phyloP scores from a whole-genome alignment of 2,329 filamentous ascomycete species.

The Alternaria sp. region DNA sequence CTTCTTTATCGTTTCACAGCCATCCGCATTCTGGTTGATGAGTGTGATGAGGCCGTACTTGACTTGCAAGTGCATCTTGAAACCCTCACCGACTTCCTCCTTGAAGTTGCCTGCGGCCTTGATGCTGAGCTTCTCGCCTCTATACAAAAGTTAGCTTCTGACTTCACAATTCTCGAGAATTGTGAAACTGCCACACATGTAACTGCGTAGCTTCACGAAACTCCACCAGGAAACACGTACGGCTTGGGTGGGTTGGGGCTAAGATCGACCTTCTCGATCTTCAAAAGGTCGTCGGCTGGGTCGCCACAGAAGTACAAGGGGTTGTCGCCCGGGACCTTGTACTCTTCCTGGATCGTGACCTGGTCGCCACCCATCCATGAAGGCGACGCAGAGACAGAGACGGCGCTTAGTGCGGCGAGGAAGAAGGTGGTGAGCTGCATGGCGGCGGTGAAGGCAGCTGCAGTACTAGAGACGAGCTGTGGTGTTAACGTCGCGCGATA shows the following conservation, averaged over 20 bases:
- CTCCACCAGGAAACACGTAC: constrained; percentile 66
- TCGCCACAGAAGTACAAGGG: constrained; percentile 81
- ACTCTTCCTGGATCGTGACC: constrained; percentile 60
- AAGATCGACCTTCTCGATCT: constrained; percentile 81
- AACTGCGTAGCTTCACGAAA: not conserved
- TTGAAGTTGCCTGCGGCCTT: constrained; percentile 78
- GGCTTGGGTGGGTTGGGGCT: constrained; percentile 83
- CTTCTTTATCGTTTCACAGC: constrained; percentile 89
- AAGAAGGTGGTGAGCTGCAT: constrained; percentile 52
- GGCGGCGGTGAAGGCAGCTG: constrained; percentile 15
- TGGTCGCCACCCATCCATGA: constrained; percentile 57
- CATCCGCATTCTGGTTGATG: constrained; percentile 79
- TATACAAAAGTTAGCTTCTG: constrained; percentile 51
- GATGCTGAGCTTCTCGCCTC: constrained; percentile 80
- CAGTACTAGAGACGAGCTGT: constrained; percentile 1
- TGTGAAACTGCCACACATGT: not conserved
- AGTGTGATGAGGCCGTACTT: constrained; percentile 95
- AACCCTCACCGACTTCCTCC: constrained; percentile 76
- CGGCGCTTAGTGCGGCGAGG: constrained; percentile 55
- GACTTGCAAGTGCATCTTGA: constrained; percentile 82
- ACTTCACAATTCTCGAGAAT: not conserved
- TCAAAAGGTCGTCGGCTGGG: constrained; percentile 73
- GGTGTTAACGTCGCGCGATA: not conserved
- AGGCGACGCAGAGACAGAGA: constrained; percentile 52
- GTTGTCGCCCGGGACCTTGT: constrained; percentile 82